Conservation (phyloP, 805 yeast species). For the Candida methanosorbosa region DNA sequence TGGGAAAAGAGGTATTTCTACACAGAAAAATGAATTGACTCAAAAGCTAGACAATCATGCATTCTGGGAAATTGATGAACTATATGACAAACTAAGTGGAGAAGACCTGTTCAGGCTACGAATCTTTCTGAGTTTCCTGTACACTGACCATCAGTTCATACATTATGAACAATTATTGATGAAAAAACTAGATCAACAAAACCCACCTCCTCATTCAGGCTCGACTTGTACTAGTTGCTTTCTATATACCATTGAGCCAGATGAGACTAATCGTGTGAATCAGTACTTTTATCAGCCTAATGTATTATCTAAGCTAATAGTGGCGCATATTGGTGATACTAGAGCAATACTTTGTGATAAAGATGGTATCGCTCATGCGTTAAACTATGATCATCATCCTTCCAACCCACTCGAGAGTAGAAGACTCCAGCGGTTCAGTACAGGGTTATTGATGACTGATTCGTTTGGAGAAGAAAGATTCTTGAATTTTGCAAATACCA, state of each 20-base stretch:
- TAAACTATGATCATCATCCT: slow-evolving; percentile 83
- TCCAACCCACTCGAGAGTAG: slow-evolving; percentile 69
- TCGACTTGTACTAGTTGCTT: slow-evolving; percentile 27
- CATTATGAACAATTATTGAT: slow-evolving; percentile 20
- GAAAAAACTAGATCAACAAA: slow-evolving; percentile 1
- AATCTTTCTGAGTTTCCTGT: slow-evolving; percentile 54
- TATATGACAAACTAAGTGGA: slow-evolving; percentile 7
- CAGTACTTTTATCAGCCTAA: slow-evolving; percentile 54
- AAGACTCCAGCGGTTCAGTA: slow-evolving; percentile 56
- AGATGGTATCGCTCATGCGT: slow-evolving; percentile 67
- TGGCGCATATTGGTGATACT: slow-evolving; percentile 93
- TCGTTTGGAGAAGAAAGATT: slow-evolving; percentile 91
- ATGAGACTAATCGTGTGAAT: slow-evolving; percentile 13
- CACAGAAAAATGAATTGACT: not conserved
- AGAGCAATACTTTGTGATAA: slow-evolving; percentile 79
- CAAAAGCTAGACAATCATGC: not conserved
- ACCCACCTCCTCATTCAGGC: slow-evolving; percentile 17
- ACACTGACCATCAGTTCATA: slow-evolving; percentile 57
- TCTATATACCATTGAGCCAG: slow-evolving; percentile 23
- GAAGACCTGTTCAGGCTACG: slow-evolving; percentile 54
- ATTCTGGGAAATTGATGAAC: slow-evolving; percentile 7
- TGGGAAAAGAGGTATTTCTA: slow-evolving; percentile 2
- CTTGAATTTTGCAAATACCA: slow-evolving; percentile 75
- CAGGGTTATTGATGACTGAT: slow-evolving; percentile 67
- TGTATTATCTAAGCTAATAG: slow-evolving; percentile 56